Evolutionary conservation across 2,329 filamentous ascomycete species (phyloP), one percentile per base, ranked within the genome.

Genomic region (Gaeumannomyces tritici): DNA sequence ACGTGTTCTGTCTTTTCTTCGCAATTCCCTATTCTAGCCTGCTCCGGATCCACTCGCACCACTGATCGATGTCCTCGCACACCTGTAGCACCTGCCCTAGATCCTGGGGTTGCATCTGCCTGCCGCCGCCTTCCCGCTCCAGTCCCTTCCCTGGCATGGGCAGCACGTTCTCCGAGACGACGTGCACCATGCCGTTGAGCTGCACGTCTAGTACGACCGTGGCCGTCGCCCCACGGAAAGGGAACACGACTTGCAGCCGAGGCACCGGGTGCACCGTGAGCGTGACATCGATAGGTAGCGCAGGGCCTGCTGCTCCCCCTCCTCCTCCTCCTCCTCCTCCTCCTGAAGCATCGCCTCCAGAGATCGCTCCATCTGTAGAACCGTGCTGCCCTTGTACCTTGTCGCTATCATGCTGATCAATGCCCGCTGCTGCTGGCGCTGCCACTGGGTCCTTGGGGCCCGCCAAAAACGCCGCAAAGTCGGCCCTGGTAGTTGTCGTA

Each of bases 121-220:
- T 74, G 7, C 69, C 69, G 47, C 57, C 63, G 70, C 69, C 29
- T 68, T 69, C n/a, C 51, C 27, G 33, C 59, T 28, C 62, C 60
- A 62, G 61, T 62, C 29, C 57, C 64, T 63, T 8, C 66, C 65
- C 1, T 63, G 66, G 27, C 61, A 33, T 47, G 61, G 47, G 27
- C n/a, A 83, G 69, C 5, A 84, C 69, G 65, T 88, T 87, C 67
- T 89, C 83, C 28, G 83, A 79, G 3, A 79, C 73, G 47, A 90
- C 76, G 24, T 81, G 76, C 4, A 89, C 78, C 18, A 81, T 76
- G 5, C 82, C 87, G 62, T 87, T 85, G 47, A 81, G 76, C 26
- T 82, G 77, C 24, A 90, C 80, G 67, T 85, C 83, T 15, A 89
- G 68, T 29, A 79, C 79, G 28, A 89, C 73, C 63, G 81, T 80